Conservation (phyloP, 1,284 basidiomycete species). For the Pascua sp. region DNA sequence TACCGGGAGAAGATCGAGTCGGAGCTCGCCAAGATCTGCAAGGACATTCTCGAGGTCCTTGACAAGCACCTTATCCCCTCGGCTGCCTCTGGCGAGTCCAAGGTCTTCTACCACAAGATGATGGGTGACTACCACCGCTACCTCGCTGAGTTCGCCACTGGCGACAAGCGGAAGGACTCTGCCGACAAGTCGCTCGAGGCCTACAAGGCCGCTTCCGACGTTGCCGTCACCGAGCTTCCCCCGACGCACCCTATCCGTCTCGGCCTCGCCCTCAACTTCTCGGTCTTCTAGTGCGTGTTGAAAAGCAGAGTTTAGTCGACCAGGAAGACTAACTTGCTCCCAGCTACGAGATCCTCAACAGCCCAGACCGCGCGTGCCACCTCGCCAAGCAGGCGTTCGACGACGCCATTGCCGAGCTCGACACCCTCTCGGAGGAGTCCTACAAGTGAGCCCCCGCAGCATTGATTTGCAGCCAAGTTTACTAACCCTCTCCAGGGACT, state of each 20-base stretch:
- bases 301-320: too few relatives aligned
- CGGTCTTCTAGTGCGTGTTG: slow-evolving; percentile 76
- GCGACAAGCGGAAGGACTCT: slow-evolving; percentile 97
- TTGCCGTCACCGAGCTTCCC: slow-evolving; percentile 94
- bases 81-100: slow-evolving; percentile 95
- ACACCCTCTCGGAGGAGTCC: slow-evolving; percentile 98
- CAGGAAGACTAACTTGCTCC: background rate
- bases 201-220: slow-evolving; percentile 98
- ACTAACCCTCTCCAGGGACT: slow-evolving; percentile 55
- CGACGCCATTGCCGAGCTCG: slow-evolving; percentile 98
- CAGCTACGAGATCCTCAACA: slow-evolving; percentile 96
- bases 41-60: slow-evolving; percentile 97
- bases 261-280: slow-evolving; percentile 99
- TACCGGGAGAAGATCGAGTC: slow-evolving; percentile 98
- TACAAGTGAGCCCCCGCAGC: slow-evolving; percentile 63
- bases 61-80: slow-evolving; percentile 99
- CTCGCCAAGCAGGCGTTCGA: slow-evolving; percentile 99
- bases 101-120: slow-evolving; percentile 99
- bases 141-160: slow-evolving; percentile 98
- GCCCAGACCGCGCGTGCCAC: slow-evolving; percentile 96
- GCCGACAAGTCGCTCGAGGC: slow-evolving; percentile 98
- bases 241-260: slow-evolving; percentile 99
- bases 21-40: slow-evolving; percentile 98
- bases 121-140: slow-evolving; percentile 99
- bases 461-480: background rate